These are phyloP conservation scores for Ustilago bromivora DNA, from an alignment of 1,284 basidiomycete genomes.

Conservation along the genomic window DNA sequence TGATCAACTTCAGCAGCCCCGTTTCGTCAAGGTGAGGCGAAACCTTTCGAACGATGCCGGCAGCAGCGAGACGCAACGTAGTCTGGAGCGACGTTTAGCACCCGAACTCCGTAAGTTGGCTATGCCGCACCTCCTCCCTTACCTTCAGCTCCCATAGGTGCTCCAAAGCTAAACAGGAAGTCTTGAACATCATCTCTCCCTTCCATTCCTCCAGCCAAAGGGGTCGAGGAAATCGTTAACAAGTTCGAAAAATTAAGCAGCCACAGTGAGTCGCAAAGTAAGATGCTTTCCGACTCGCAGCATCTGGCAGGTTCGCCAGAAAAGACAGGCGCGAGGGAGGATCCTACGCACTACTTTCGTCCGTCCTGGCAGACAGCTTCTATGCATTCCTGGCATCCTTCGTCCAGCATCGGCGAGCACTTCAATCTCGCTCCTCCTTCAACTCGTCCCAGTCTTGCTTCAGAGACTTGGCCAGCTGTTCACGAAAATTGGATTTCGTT, in stretches of 20 bases:
- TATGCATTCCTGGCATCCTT: neutral
- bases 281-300: neutral
- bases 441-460: too few species aligned
- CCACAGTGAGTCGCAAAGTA: neutral
- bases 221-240: rapidly evolving
- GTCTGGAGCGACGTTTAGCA: constrained; percentile 14
- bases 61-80: neutral
- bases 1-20: constrained; percentile 3
- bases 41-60: neutral
- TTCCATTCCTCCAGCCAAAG: neutral
- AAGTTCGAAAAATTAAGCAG: neutral
- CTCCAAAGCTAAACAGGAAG: neutral
- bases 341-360: neutral
- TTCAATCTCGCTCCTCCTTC: neutral
- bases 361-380: neutral
- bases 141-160: neutral
- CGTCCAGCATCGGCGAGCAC: neutral
- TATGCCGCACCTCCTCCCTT: neutral
- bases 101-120: neutral
- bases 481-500: neutral
- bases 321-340: neutral
- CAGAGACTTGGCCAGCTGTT: neutral
- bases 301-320: neutral
- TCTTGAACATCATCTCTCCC: neutral
- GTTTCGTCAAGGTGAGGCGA: constrained; percentile 23